A percentile compares a stretch with the other conserved stretches of the same genome.
phyloP scores from a whole-genome alignment of 371 early-diverging fungal genomes.

The Mortierella sp. region DNA sequence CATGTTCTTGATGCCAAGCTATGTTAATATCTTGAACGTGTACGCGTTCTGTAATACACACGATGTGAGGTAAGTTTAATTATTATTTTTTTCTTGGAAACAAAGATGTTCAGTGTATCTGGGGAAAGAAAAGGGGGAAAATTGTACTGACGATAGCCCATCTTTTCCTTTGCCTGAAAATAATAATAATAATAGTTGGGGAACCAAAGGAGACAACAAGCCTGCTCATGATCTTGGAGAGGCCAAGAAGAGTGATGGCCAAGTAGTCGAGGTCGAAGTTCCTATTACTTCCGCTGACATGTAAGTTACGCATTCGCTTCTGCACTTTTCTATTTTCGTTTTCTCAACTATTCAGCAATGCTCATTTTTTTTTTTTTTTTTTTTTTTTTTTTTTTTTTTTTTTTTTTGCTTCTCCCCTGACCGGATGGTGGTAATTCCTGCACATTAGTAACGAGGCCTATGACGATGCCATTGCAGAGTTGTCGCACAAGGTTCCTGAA shows the following conservation, averaged over 20 bases:
- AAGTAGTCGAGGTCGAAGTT: slow-evolving; percentile 74
- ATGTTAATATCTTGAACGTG: slow-evolving; percentile 89
- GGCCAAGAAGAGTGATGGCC: slow-evolving; percentile 62
- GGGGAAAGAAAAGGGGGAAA: background rate
- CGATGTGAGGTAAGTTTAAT: slow-evolving; percentile 74
- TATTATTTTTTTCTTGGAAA: too few species aligned
- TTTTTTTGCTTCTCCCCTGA: background rate
- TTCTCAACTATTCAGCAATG: background rate
- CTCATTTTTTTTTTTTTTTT: background rate
- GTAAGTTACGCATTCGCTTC: slow-evolving; percentile 17
- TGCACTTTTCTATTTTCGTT: background rate
- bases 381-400: background rate
- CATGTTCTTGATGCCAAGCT: slow-evolving; percentile 84
- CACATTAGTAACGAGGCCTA: slow-evolving; percentile 65
- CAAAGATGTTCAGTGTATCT: background rate
- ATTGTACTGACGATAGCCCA: too few species aligned
- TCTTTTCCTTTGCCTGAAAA: background rate
- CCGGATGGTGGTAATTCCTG: background rate
- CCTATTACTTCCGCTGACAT: slow-evolving; percentile 74
- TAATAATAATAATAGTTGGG: slow-evolving; percentile 75
- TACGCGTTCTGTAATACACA: slow-evolving; percentile 91
- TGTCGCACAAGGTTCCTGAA: slow-evolving; percentile 60
- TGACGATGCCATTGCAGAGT: slow-evolving; percentile 70
- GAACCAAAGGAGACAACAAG: slow-evolving; percentile 89
- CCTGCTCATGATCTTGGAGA: slow-evolving; percentile 52